Conservation (phyloP, 73 alveolate genomes). For the Paraurostyla sp. region DNA sequence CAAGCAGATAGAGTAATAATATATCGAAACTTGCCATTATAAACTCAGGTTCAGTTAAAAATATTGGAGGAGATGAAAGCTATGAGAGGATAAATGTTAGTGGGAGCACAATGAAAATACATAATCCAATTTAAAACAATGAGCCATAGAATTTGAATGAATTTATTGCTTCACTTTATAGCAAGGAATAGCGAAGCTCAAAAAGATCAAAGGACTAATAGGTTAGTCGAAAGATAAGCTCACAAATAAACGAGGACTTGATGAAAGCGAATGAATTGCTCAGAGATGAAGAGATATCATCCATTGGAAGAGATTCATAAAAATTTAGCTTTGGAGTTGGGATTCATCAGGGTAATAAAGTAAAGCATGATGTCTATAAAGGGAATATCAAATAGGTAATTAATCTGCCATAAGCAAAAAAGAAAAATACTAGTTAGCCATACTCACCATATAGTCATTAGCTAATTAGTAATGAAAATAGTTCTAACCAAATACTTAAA, state of each 20-base stretch:
- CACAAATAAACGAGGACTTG: background rate
- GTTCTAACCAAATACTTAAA: background rate
- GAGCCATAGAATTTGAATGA: background rate
- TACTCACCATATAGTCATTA: conserved; percentile 6
- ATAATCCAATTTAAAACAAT: conserved; percentile 14
- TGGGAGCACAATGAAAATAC: background rate
- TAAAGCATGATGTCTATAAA: background rate
- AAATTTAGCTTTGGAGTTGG: background rate
- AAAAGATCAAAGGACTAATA: too few relatives aligned
- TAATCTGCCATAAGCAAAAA: conserved; percentile 9
- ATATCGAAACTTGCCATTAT: too few relatives aligned
- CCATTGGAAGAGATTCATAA: background rate
- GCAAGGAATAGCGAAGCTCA: too few relatives aligned
- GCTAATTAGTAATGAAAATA: background rate
- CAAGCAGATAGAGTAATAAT: background rate
- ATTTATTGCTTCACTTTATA: background rate
- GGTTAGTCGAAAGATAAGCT: too few relatives aligned
- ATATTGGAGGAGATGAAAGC: too few relatives aligned
- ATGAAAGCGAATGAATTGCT: background rate
- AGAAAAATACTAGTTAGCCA: conserved; percentile 3
- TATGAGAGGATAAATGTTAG: conserved; percentile 36
- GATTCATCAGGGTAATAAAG: background rate
- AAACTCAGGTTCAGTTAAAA: too few relatives aligned
- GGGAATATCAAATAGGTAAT: background rate
- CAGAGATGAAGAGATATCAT: background rate